These are phyloP conservation scores for Schizochytrium sp. DNA, from an alignment of 108 stramenopile species.

Conservation along the genomic window DNA sequence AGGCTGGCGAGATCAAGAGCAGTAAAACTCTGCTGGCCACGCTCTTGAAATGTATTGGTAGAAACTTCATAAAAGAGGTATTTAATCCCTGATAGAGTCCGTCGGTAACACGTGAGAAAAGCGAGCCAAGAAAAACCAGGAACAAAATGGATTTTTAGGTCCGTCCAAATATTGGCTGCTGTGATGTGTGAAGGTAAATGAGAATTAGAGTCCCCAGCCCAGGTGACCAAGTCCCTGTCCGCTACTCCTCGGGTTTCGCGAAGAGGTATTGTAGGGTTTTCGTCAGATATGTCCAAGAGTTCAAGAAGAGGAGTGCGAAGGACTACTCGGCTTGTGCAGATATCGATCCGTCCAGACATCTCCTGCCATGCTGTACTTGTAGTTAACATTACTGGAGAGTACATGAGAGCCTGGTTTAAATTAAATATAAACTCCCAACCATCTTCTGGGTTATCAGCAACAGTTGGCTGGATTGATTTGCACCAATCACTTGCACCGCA, in stretches of 20 bases:
- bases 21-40: background rate
- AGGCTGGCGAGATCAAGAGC: background rate
- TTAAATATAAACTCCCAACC: background rate
- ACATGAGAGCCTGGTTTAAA: background rate
- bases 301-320: slow-evolving; percentile 36
- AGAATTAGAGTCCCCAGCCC: background rate
- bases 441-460: background rate
- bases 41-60: slow-evolving; percentile 7
- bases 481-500: slow-evolving; percentile 29
- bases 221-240: background rate
- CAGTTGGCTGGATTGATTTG: background rate
- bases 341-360: background rate
- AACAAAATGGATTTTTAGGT: background rate
- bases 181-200: background rate
- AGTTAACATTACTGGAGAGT: background rate
- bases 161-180: background rate
- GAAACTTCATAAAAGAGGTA: background rate
- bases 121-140: slow-evolving; percentile 22
- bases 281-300: background rate
- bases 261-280: background rate
- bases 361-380: background rate
- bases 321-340: background rate
- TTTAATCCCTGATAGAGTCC: background rate
- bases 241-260: background rate
- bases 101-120: too few relatives aligned